Evolutionary conservation across 179 eudicot genomes (phyloP).

Genomic region (Pouteria campechiana): DNA sequence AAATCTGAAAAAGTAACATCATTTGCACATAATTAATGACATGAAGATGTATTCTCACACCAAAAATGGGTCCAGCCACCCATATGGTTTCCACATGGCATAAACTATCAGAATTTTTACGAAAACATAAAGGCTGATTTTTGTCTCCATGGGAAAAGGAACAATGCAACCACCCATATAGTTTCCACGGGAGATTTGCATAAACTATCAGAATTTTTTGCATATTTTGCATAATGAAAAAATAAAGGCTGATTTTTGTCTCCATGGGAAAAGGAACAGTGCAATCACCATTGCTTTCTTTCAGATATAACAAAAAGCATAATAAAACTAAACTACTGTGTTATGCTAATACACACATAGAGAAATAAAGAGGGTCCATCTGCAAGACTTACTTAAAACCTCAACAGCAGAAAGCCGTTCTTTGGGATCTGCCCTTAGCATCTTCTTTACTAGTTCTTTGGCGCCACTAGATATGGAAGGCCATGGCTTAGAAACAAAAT

Average conservation of each 20-base stretch:
- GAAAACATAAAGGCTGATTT: not conserved
- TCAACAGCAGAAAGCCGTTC: conserved; percentile 80
- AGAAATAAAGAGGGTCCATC: not conserved
- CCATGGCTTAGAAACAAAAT: conserved; percentile 88
- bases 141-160: not conserved
- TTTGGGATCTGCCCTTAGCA: conserved; percentile 77
- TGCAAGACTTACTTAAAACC: conserved; percentile 58
- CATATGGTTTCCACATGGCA: too few species aligned
- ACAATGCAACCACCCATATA: too few species aligned
- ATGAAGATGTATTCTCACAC: too few species aligned
- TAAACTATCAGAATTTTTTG: too few species aligned
- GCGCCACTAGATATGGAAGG: conserved; percentile 92
- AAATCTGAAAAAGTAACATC: too few species aligned
- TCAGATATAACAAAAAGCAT: not conserved
- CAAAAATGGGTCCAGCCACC: too few species aligned
- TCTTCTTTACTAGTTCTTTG: conserved; percentile 89
- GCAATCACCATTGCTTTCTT: too few species aligned
- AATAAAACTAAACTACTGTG: not conserved
- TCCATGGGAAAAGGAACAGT: not conserved
- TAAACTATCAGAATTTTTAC: too few species aligned
- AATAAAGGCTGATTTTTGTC: not conserved
- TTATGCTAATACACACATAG: not conserved
- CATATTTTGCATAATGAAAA: not conserved
- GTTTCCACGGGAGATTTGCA: too few species aligned
- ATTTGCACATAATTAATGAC: too few species aligned